Evolutionary conservation across 164 flowering plant species (phyloP).

Genomic region (Sextonia rubra): DNA sequence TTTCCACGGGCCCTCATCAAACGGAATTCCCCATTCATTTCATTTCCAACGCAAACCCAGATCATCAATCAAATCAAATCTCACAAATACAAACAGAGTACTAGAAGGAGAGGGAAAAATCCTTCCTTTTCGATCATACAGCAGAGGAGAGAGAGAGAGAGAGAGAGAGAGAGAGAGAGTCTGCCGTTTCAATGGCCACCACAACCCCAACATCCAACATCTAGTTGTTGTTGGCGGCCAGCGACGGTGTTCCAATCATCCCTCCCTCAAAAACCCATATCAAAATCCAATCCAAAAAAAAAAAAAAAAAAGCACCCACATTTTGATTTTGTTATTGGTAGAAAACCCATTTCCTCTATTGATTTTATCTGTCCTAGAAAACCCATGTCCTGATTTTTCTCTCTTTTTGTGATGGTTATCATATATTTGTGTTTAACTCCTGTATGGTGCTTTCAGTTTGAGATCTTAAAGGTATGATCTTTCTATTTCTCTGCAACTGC

Average conservation of each 20-base stretch:
- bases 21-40: constrained; percentile 2
- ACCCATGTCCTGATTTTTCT: neutral
- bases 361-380: neutral
- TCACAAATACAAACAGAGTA: neutral
- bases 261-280: neutral
- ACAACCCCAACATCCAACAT: constrained; percentile 11
- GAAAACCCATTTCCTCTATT: neutral
- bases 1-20: constrained; percentile 5
- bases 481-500: neutral
- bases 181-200: constrained; percentile 39
- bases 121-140: neutral
- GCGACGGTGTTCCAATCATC: constrained; percentile 7
- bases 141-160: constrained; percentile 16
- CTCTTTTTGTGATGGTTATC: neutral
- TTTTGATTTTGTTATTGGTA: neutral
- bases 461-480: neutral
- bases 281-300: neutral
- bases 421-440: neutral
- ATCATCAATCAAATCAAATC: too few relatives aligned
- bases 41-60: neutral
- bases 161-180: constrained; percentile 11
- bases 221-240: constrained; percentile 20
- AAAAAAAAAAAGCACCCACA: neutral
- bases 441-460: neutral
- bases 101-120: constrained; percentile 2